phyloP scores from a whole-genome alignment of 257 asterid species.

The Solanum microdontum region DNA sequence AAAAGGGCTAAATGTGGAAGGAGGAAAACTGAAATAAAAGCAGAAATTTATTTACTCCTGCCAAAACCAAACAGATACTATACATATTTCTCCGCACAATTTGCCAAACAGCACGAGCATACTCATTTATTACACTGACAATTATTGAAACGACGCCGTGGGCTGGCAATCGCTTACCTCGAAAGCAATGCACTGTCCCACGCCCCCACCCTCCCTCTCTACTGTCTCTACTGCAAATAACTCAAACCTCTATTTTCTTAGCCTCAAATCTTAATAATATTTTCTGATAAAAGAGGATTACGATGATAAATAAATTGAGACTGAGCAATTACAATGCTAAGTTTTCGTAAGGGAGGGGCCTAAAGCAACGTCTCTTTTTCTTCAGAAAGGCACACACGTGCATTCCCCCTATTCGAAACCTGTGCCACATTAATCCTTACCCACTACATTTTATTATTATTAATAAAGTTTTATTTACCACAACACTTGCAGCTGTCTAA shows the following conservation, averaged over 20 bases:
- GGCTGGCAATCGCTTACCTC: slow-evolving; percentile 20
- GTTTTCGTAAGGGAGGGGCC: slow-evolving; percentile 9
- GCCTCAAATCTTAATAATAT: too few relatives aligned
- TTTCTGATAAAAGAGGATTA: background rate
- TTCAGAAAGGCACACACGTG: slow-evolving; percentile 39
- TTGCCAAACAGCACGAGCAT: background rate
- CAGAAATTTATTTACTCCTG: background rate
- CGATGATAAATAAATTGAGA: background rate
- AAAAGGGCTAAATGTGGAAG: background rate
- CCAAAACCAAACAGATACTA: background rate
- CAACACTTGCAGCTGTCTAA: background rate
- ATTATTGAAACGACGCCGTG: slow-evolving; percentile 24
- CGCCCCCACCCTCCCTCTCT: background rate
- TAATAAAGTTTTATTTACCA: background rate
- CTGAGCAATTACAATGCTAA: background rate
- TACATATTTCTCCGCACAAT: background rate
- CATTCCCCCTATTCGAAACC: slow-evolving; percentile 20
- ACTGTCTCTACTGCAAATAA: background rate
- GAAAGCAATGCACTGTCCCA: slow-evolving; percentile 16
- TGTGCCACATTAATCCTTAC: slow-evolving; percentile 16
- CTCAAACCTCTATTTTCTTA: background rate
- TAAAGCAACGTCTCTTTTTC: slow-evolving; percentile 18
- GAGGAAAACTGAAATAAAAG: background rate
- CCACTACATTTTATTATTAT: background rate
- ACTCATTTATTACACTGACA: background rate